These are phyloP conservation scores for Penicillium sp. DNA, from an alignment of 2,329 filamentous ascomycete species.

Conservation along the genomic window DNA sequence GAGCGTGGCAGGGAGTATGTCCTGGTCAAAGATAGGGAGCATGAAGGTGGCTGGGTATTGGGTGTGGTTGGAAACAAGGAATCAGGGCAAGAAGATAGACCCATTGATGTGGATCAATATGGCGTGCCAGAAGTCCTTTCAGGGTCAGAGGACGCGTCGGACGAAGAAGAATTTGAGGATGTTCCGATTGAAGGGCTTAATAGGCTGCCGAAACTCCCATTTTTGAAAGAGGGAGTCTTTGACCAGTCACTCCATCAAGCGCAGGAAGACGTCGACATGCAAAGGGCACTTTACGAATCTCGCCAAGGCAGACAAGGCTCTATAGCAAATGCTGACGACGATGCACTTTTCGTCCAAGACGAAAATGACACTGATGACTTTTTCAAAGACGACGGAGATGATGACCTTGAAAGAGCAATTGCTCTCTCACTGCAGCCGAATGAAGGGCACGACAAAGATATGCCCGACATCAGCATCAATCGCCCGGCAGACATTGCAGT, in stretches of 20 bases:
- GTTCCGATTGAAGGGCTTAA: slow-evolving; percentile 89
- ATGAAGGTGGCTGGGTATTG: slow-evolving; percentile 91
- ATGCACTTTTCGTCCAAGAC: slow-evolving; percentile 55
- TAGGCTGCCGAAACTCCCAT: slow-evolving; percentile 63
- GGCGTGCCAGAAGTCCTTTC: slow-evolving; percentile 48
- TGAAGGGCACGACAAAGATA: slow-evolving; percentile 40
- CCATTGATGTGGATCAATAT: slow-evolving; percentile 81
- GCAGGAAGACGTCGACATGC: slow-evolving; percentile 40
- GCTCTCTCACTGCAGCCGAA: slow-evolving; percentile 67
- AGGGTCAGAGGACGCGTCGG: slow-evolving; percentile 56
- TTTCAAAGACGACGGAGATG: slow-evolving; percentile 60
- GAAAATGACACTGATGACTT: slow-evolving; percentile 48
- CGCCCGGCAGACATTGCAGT: slow-evolving; percentile 47
- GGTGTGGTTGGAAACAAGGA: slow-evolving; percentile 87
- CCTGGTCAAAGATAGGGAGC: slow-evolving; percentile 88
- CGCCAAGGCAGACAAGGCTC: slow-evolving; percentile 10
- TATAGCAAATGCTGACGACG: slow-evolving; percentile 38
- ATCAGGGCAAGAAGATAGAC: slow-evolving; percentile 72
- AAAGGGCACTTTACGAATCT: slow-evolving; percentile 47
- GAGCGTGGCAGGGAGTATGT: slow-evolving; percentile 94
- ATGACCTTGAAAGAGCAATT: slow-evolving; percentile 76
- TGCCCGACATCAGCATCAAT: slow-evolving; percentile 32
- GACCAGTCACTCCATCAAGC: slow-evolving; percentile 34
- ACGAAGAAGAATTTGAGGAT: slow-evolving; percentile 81
- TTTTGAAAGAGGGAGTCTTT: slow-evolving; percentile 36